Percentiles rank a stretch among this genome's conserved stretches.
These are phyloP conservation scores for Anthracocystis walkeri DNA, from an alignment of 1,284 basidiomycete genomes.

Conservation along the genomic window DNA sequence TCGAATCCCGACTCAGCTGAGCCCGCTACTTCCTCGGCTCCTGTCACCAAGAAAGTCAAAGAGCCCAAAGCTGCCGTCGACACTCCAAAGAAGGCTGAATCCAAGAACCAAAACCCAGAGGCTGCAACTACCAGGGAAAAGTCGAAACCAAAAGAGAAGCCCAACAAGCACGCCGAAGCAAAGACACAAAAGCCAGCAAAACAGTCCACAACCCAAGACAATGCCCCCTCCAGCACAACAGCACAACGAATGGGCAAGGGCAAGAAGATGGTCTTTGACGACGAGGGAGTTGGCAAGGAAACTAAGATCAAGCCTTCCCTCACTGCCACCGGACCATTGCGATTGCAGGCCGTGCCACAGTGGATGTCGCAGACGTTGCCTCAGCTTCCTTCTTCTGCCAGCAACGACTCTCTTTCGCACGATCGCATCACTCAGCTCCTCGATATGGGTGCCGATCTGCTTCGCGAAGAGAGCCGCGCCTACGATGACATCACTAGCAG, in stretches of 20 bases:
- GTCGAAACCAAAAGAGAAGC: conserved; percentile 19
- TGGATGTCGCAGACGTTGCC: conserved; percentile 51
- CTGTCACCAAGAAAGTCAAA: conserved; percentile 13
- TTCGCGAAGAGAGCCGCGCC: conserved; percentile 56
- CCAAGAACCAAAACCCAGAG: conserved; percentile 18
- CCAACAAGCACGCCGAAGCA: conserved; percentile 26
- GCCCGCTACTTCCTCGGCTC: conserved; percentile 6
- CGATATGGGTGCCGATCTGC: conserved; percentile 47
- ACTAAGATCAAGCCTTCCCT: conserved; percentile 24
- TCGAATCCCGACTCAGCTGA: conserved; percentile 24
- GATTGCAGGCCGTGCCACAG: conserved; percentile 51
- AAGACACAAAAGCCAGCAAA: conserved; percentile 26
- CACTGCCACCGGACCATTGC: conserved; percentile 26
- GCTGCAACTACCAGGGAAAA: conserved; percentile 15
- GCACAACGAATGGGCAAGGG: conserved; percentile 43
- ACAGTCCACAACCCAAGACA: conserved; percentile 11
- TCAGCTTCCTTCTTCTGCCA: conserved; percentile 28
- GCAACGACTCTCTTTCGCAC: conserved; percentile 20
- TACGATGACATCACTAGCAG: conserved; percentile 60
- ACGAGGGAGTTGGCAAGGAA: conserved; percentile 40
- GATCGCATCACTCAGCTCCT: conserved; percentile 56
- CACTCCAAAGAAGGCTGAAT: conserved; percentile 11
- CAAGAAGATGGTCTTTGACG: conserved; percentile 58
- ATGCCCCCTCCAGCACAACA: conserved; percentile 20
- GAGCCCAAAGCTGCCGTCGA: conserved; percentile 16